phyloP scores from a whole-genome alignment of 345 rosid genomes.

The Alliaria petiolata region DNA sequence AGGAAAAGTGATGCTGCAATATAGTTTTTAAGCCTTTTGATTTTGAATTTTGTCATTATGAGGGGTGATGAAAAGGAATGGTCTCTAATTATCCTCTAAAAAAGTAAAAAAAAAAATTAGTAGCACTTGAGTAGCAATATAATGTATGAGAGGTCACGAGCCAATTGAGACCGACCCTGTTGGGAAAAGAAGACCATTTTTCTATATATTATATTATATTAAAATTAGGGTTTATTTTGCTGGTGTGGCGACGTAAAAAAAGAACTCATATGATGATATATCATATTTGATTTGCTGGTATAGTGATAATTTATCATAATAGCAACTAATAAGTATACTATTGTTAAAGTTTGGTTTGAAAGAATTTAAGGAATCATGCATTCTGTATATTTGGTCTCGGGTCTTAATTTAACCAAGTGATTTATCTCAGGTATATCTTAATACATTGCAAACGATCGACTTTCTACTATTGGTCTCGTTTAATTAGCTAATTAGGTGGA shows the following conservation, averaged over 20 bases:
- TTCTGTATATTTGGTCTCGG: background rate
- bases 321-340: background rate
- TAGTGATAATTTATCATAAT: background rate
- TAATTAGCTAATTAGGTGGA: background rate
- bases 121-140: slow-evolving; percentile 21
- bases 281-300: background rate
- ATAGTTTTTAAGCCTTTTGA: slow-evolving; percentile 4
- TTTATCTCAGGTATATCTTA: background rate
- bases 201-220: background rate
- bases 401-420: background rate
- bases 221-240: background rate
- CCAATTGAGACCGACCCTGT: slow-evolving; percentile 16
- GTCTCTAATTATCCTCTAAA: slow-evolving; percentile 16
- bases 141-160: slow-evolving; percentile 16
- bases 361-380: background rate
- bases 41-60: slow-evolving; percentile 23
- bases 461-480: background rate
- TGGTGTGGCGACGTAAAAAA: background rate
- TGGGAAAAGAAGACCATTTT: background rate
- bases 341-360: background rate
- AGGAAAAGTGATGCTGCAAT: slow-evolving; percentile 20
- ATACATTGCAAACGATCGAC: background rate
- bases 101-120: background rate
- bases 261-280: background rate
- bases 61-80: slow-evolving; percentile 20